Conservation (phyloP, 352 stramenopile genomes). For the Pythium insidiosum region DNA sequence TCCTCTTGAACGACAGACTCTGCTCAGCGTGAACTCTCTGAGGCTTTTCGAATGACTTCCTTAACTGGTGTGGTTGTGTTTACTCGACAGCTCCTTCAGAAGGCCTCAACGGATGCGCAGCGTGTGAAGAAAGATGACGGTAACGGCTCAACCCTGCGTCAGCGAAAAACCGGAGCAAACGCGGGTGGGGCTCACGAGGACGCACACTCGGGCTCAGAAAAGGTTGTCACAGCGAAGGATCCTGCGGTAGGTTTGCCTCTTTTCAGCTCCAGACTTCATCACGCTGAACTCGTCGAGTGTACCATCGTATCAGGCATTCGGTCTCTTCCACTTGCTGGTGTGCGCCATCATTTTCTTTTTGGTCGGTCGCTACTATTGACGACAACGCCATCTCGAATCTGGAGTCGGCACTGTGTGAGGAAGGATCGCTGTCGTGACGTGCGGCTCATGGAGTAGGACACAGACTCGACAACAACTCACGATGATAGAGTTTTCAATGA, state of each 20-base stretch:
- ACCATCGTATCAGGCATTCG: constrained; percentile 37
- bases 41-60: too few relatives aligned
- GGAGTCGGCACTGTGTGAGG: too few relatives aligned
- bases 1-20: too few relatives aligned
- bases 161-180: constrained; percentile 47
- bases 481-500: too few relatives aligned
- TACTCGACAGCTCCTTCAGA: constrained; percentile 66
- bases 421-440: too few relatives aligned
- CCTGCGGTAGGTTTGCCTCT: constrained; percentile 28
- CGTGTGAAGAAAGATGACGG: constrained; percentile 57
- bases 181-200: constrained; percentile 17
- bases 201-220: constrained; percentile 14
- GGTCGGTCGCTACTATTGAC: constrained; percentile 76
- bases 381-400: neutral
- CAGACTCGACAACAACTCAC: too few relatives aligned
- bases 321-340: constrained; percentile 75
- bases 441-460: too few relatives aligned
- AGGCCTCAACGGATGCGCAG: constrained; percentile 53
- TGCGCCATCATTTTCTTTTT: constrained; percentile 88
- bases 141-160: constrained; percentile 40
- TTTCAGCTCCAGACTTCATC: neutral
- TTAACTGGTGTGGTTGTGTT: neutral
- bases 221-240: constrained; percentile 37
- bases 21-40: too few relatives aligned
- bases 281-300: neutral